These are phyloP conservation scores for Didymella pinodella DNA, from an alignment of 2,329 filamentous ascomycete genomes.

Conservation along the genomic window DNA sequence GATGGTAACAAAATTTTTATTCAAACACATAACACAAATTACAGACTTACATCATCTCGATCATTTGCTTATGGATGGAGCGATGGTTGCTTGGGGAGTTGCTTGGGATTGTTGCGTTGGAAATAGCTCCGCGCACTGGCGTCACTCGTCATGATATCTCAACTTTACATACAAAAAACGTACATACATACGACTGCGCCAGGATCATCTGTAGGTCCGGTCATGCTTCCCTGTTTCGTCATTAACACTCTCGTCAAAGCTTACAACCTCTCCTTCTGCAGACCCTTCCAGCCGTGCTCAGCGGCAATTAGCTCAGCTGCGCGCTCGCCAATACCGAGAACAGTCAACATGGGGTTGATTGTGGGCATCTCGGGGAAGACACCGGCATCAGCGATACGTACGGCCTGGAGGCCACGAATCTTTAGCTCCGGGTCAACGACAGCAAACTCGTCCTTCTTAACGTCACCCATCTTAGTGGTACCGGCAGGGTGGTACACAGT, in stretches of 20 bases:
- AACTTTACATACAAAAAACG: slow-evolving; percentile 18
- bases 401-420: slow-evolving; percentile 73
- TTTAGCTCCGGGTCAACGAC: slow-evolving; percentile 81
- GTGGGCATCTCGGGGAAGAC: slow-evolving; percentile 87
- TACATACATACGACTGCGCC: slow-evolving; percentile 16
- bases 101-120: slow-evolving; percentile 20
- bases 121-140: slow-evolving; percentile 19
- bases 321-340: slow-evolving; percentile 82
- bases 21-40: neutral
- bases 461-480: slow-evolving; percentile 88
- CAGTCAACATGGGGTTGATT: slow-evolving; percentile 91
- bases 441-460: slow-evolving; percentile 71
- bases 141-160: slow-evolving; percentile 22
- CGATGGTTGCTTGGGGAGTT: slow-evolving; percentile 12
- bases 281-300: slow-evolving; percentile 71
- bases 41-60: slow-evolving; percentile 10
- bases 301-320: slow-evolving; percentile 83
- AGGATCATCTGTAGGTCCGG: slow-evolving; percentile 11
- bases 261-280: slow-evolving; percentile 63
- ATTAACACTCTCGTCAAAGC: slow-evolving; percentile 1
- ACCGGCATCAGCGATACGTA: slow-evolving; percentile 85
- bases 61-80: neutral
- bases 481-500: slow-evolving; percentile 91
- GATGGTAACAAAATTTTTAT: neutral
- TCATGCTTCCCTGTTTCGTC: neutral